phyloP scores from a whole-genome alignment of 208 protist genomes.

The Leishmania braziliensis region DNA sequence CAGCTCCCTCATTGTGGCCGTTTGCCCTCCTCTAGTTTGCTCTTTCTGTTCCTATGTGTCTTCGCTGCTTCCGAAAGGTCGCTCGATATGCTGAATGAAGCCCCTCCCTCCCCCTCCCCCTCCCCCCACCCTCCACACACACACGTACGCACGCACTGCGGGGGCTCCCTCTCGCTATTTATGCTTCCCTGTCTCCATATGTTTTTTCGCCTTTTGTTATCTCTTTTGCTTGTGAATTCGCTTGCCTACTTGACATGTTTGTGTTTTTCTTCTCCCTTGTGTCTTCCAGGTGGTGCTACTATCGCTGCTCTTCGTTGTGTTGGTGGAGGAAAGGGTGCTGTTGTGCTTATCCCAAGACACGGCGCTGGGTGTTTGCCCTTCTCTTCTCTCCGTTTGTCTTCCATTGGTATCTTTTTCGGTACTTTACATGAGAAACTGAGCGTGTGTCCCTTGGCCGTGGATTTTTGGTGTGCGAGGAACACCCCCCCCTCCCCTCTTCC shows the following conservation, averaged over 20 bases:
- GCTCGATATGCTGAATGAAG: neutral
- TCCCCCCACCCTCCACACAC: too few species aligned
- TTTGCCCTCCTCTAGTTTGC: neutral
- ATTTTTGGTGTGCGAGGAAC: too few species aligned
- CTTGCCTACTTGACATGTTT: neutral
- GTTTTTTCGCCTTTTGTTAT: neutral
- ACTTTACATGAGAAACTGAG: neutral
- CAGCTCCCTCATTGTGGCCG: neutral
- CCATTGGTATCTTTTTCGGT: neutral
- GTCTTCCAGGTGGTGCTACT: neutral
- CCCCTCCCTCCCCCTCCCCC: neutral
- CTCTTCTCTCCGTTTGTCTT: neutral
- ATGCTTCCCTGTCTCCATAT: neutral
- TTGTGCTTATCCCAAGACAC: neutral
- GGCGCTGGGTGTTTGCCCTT: neutral
- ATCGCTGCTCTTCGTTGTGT: neutral
- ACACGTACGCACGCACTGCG: too few species aligned
- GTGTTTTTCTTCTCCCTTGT: constrained; percentile 1
- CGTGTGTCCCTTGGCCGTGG: too few species aligned
- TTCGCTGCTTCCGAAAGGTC: neutral
- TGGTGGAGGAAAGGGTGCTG: neutral
- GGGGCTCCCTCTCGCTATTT: neutral
- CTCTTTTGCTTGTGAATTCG: neutral
- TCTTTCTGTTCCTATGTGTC: neutral
- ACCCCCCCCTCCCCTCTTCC: too few species aligned